Percentiles rank a stretch among this genome's conserved stretches.
phyloP scores from a whole-genome alignment of 2,329 filamentous ascomycete species.

The Fusarium incarnatum region DNA sequence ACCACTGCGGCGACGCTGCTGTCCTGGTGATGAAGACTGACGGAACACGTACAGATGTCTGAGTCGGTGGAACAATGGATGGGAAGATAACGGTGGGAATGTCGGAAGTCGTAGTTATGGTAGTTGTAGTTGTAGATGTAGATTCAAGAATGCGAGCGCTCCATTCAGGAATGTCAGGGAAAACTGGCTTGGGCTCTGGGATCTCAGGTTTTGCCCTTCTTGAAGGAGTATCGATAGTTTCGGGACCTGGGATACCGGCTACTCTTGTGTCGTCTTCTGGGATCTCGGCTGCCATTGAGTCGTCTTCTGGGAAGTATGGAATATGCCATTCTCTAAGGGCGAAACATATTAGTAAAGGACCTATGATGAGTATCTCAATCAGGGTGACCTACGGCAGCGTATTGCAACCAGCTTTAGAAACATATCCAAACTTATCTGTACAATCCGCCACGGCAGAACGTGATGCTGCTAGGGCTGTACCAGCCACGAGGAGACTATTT shows the following conservation, averaged over 20 bases:
- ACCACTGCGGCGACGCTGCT: neutral
- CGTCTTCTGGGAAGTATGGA: neutral
- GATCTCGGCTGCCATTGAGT: neutral
- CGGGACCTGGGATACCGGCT: neutral
- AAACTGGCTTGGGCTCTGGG: neutral
- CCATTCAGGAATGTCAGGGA: too few relatives aligned
- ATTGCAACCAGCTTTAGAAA: neutral
- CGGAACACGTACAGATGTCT: neutral
- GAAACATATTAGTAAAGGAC: neutral
- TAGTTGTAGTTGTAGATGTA: neutral
- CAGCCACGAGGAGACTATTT: neutral
- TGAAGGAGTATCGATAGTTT: neutral
- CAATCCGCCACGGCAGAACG: fast-evolving
- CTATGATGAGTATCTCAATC: neutral
- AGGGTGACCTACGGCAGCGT: neutral
- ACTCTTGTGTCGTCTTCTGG: neutral
- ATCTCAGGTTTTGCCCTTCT: neutral
- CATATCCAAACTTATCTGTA: neutral
- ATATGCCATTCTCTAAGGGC: neutral
- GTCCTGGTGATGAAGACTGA: slow-evolving; percentile 4
- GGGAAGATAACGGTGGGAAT: neutral
- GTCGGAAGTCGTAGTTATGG: neutral
- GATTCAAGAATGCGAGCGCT: neutral
- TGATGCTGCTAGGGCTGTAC: neutral
- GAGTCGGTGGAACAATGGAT: neutral